Base-by-base conservation (phyloP, 257 asterid genomes). In the Echites panduratus region DNA sequence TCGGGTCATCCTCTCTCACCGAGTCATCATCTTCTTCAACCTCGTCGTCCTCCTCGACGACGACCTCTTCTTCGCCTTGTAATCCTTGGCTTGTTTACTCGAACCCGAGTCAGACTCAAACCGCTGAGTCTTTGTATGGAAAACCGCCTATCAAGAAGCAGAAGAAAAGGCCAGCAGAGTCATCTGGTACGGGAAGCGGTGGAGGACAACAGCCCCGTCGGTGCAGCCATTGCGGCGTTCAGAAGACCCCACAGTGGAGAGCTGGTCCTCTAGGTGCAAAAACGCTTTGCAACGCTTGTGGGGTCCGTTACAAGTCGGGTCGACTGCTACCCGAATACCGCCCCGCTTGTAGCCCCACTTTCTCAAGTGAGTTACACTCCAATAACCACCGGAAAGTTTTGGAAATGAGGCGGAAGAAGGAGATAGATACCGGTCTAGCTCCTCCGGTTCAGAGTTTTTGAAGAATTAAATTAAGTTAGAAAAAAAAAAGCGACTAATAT, bases 211-310 rank as follows among this genome's bases (percentile, higher is more conserved):
- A 82, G 79, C 81, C 95, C 40, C 73, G 97, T 77, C 83, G 94
- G 80, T 94, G 98, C 84, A 84, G 83, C 80, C 98, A 94, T 50
- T 94, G 98, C 82, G 96, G 96, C 53, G 96, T 89, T 17, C 93
- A 93, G 9, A 93, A 89, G 81, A 93, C 98, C 13, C 97, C 98
- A 22, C 98, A 93, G 84, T 93, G 98, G 98, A 82, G 97, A 77
- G 95, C 97, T 43, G 98, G 98, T 0, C 98, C 98, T 5, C 83
- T 77, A 3, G 98, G 98, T 1, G 78, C 96, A 40, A 93, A 93
- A 71, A 93, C 98, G n/a, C 96, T 93, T 41, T 93, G 98, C 72
- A 93, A 93, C 70, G 97, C 98, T 0, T 91, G 98, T 67, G 98
- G 98, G 7, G 98, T 93, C 49, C 84, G 98, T 74, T 91, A 7